A percentile compares a stretch with the other conserved stretches of the same genome.
Conservation (phyloP, 2,329 filamentous ascomycete species). For the Penicillium brevicompactum region DNA sequence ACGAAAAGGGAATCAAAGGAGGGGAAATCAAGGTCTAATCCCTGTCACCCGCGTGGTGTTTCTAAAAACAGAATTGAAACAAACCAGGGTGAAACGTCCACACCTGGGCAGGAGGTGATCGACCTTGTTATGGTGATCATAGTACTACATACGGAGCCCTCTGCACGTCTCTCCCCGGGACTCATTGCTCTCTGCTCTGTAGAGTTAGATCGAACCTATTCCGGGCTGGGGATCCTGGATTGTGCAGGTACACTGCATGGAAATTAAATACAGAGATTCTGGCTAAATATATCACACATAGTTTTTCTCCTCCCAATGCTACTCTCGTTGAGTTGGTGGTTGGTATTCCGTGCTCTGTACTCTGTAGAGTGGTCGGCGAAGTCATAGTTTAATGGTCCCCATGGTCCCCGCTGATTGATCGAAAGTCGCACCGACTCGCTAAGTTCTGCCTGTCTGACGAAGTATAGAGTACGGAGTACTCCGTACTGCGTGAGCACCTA, state of each 20-base stretch:
- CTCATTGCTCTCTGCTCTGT: background rate
- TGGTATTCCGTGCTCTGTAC: background rate
- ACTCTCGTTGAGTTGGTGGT: background rate
- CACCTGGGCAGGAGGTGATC: background rate
- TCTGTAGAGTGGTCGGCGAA: constrained; percentile 1
- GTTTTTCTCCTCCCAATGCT: background rate
- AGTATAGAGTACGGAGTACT: too few relatives aligned
- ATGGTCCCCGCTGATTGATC: constrained; percentile 5
- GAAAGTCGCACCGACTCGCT: constrained; percentile 1
- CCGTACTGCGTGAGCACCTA: too few relatives aligned
- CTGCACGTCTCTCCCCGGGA: background rate
- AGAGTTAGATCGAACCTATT: background rate
- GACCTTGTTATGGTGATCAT: background rate
- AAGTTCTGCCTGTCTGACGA: background rate
- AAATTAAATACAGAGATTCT: background rate
- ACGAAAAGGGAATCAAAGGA: background rate
- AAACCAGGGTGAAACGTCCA: background rate
- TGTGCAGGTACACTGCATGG: background rate
- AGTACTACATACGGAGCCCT: background rate
- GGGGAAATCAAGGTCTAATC: background rate
- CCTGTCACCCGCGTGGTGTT: constrained; percentile 16
- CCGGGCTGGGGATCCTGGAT: background rate
- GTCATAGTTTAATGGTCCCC: constrained; percentile 9
- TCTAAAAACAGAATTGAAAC: constrained; percentile 12
- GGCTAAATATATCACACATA: background rate